Base-by-base conservation (phyloP, 257 asterid species). In the Anisodus acutangulus region DNA sequence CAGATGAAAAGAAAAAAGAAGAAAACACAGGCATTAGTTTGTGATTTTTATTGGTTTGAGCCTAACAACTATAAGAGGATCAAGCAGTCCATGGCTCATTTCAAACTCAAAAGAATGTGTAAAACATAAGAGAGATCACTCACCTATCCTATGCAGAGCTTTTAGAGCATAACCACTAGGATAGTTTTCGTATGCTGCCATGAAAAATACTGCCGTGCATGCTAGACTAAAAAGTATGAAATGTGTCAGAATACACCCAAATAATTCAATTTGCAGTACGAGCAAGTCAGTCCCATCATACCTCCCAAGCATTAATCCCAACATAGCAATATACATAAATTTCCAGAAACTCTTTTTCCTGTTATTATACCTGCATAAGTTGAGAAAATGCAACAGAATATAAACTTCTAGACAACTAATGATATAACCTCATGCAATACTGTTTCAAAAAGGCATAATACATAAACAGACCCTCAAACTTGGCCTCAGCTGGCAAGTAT, bases 151-250 rank as follows among this genome's bases (percentile, higher is more conserved):
- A 88, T 96, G 97, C 91, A 96, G 88, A 85, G 87, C 87, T 84
- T 89, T 92, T 63, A 96, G 86, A 66, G 98, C 99, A 84, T 92
- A 80, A 83, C 97, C 99, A 79, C 98, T 91, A 43, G 99, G 99
- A 89, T 96, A 96, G 89, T 96, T 96, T 87, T 93, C 94, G 49
- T 94, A 93, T 22, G 99, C 94, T 57, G 99, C 99, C 94, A 92
- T 82, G 86, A 93, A 92, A 57, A 90, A 83, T 79, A 94, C 49
- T 88, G 87, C 71, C 7, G 98, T 94, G 89, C 93, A 93, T 84
- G 97, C 98, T 88, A 96, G 91, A 91, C 99, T 96, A 92, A 86
- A 93, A 80, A 87, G 88, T 83, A 55, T 82, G 86, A 91, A 85
- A 93, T 88, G 88, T 89, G 92, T 84, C 88, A 57, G 83, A 39